These are phyloP conservation scores for Thielaviopsis cerberus DNA, from an alignment of 2,329 filamentous ascomycete genomes.

Conservation along the genomic window DNA sequence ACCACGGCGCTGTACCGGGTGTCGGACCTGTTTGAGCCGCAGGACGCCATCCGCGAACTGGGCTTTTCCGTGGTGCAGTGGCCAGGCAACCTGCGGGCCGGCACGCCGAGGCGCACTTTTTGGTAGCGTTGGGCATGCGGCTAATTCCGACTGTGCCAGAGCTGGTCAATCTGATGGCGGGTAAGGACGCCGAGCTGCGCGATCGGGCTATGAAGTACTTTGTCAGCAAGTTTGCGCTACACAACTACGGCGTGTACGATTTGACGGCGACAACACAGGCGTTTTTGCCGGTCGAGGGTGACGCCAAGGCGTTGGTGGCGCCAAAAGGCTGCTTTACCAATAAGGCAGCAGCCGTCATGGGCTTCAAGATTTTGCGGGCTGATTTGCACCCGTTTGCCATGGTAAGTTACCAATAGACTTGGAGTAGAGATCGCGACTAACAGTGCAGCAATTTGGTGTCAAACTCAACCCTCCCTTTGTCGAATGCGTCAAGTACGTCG, in stretches of 20 bases:
- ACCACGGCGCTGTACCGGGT: conserved; percentile 46
- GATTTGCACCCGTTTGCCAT: conserved; percentile 64
- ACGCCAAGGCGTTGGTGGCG: conserved; percentile 43
- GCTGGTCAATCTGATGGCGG: conserved; percentile 60
- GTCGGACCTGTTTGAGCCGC: conserved; percentile 66
- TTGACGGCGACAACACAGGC: conserved; percentile 34
- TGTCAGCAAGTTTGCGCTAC: conserved; percentile 57
- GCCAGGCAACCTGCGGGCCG: conserved; percentile 50
- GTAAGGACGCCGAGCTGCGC: conserved; percentile 38
- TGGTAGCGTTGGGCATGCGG: conserved; percentile 54
- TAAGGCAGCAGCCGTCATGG: conserved; percentile 53
- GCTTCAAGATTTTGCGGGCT: conserved; percentile 57
- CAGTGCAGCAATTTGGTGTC: conserved; percentile 59
- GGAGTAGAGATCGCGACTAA: background rate
- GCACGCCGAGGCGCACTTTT: conserved; percentile 54
- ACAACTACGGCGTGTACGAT: conserved; percentile 52
- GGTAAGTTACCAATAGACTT: conserved; percentile 18
- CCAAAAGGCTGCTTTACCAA: conserved; percentile 73
- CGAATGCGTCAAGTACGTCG: conserved; percentile 55
- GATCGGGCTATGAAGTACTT: conserved; percentile 64
- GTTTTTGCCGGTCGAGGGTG: conserved; percentile 57
- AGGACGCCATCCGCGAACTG: conserved; percentile 48
- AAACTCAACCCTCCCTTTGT: conserved; percentile 60
- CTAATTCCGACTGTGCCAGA: conserved; percentile 52
- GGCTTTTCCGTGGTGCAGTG: conserved; percentile 64